Evolutionary conservation across 225 moss, liverwort and hornwort species (phyloP).

Genomic region (Antitrichia curtipendula): DNA sequence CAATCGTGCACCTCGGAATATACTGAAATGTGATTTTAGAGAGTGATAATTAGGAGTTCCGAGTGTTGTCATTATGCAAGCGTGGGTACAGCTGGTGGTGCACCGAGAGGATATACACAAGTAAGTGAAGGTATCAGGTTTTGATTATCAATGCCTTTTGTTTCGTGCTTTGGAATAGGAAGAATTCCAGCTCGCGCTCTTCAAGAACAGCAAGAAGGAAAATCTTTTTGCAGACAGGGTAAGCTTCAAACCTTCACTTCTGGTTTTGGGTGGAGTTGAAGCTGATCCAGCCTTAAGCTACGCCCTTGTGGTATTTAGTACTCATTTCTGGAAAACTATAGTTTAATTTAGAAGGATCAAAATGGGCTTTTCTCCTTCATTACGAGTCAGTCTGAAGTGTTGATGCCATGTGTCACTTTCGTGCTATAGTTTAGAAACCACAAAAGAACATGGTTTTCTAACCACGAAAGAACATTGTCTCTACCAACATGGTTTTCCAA

Average conservation of each 20-base stretch:
- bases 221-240: slow-evolving; percentile 78
- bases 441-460: not conserved
- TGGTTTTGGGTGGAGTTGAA: not conserved
- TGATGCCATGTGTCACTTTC: not conserved
- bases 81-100: not conserved
- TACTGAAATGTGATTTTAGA: not conserved
- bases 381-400: not conserved
- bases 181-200: slow-evolving; percentile 84
- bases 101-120: not conserved
- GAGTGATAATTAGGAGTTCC: not conserved
- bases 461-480: not conserved
- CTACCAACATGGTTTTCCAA: not conserved
- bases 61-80: not conserved
- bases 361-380: not conserved
- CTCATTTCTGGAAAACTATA: not conserved
- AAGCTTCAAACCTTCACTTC: not conserved
- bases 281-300: not conserved
- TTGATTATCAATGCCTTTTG: not conserved
- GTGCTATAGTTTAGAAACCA: not conserved
- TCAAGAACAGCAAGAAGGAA: slow-evolving; percentile 63
- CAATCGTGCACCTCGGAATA: not conserved
- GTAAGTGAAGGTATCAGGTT: not conserved
- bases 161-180: slow-evolving; percentile 29
- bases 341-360: not conserved
- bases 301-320: not conserved